Percentiles rank a stretch among this genome's conserved stretches.
Conservation (phyloP, 495 filamentous ascomycete species). For the Cetradonia linearis region DNA sequence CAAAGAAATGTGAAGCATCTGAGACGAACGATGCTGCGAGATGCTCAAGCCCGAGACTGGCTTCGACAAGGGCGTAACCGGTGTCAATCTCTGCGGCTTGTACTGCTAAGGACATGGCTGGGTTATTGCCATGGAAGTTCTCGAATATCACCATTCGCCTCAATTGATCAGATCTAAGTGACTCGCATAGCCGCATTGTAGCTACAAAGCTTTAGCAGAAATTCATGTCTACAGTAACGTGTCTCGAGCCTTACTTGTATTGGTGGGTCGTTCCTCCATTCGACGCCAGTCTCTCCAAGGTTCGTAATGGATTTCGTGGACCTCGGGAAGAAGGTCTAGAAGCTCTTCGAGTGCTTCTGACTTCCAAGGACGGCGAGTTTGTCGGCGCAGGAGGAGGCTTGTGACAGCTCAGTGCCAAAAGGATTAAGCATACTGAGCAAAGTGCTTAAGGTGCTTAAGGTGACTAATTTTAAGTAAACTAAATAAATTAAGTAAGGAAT, state of each 20-base stretch:
- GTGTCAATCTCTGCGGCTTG: constrained; percentile 21
- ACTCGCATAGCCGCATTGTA: constrained; percentile 23
- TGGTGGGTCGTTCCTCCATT: constrained; percentile 19
- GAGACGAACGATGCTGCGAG: constrained; percentile 20
- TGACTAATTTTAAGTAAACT: too few species aligned
- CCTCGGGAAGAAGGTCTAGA: constrained; percentile 22
- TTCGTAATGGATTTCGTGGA: constrained; percentile 23
- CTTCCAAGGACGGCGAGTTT: constrained; percentile 20
- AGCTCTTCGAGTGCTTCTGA: constrained; percentile 19
- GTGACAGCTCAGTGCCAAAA: constrained; percentile 24
- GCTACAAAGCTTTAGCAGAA: constrained; percentile 19
- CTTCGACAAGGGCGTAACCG: constrained; percentile 16
- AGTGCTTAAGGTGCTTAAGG: too few species aligned
- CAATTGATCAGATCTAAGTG: constrained; percentile 21
- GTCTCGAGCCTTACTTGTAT: constrained; percentile 19
- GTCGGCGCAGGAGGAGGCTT: constrained; percentile 24
- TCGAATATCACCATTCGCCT: constrained; percentile 21
- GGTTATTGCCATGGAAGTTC: constrained; percentile 16
- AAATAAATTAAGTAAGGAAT: too few species aligned
- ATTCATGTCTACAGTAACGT: constrained; percentile 16
- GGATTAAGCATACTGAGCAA: too few species aligned
- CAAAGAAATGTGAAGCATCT: constrained; percentile 21
- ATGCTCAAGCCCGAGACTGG: constrained; percentile 19
- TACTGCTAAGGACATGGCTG: constrained; percentile 20
- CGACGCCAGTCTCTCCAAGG: constrained; percentile 22